phyloP scores from a whole-genome alignment of 2,329 filamentous ascomycete genomes.

The Ophiostoma populinum region DNA sequence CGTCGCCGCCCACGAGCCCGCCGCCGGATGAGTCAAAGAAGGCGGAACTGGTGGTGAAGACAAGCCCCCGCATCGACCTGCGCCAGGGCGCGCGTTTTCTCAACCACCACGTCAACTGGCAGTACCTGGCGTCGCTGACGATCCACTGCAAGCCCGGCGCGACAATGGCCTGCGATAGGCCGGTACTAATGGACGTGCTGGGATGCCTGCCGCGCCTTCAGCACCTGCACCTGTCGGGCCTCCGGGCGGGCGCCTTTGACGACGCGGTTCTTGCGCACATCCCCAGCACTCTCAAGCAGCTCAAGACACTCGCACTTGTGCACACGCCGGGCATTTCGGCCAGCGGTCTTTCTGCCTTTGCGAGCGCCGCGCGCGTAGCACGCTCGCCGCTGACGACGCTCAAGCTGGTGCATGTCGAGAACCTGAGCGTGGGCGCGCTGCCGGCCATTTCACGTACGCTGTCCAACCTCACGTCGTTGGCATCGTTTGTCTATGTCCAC shows the following conservation, averaged over 20 bases:
- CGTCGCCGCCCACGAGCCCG: conserved; percentile 2
- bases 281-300: too few relatives aligned
- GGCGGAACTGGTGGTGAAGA: background rate
- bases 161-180: conserved; percentile 30
- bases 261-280: conserved; percentile 39
- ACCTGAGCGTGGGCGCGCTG: conserved; percentile 28
- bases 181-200: conserved; percentile 32
- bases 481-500: conserved; percentile 36
- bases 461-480: conserved; percentile 31
- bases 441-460: conserved; percentile 41
- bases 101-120: conserved; percentile 35
- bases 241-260: conserved; percentile 38
- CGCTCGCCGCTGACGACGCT: conserved; percentile 29
- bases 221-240: conserved; percentile 39
- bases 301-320: conserved; percentile 36
- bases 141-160: conserved; percentile 42
- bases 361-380: conserved; percentile 28
- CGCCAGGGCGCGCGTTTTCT: conserved; percentile 19
- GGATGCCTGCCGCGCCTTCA: conserved; percentile 34
- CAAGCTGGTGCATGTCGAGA: conserved; percentile 36
- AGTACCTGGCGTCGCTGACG: conserved; percentile 34
- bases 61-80: conserved; percentile 16
- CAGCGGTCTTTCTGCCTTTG: conserved; percentile 37
- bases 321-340: conserved; percentile 38
- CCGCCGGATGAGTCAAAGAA: background rate